Base-by-base conservation (phyloP, 768 basidiomycete species). In the Boletus sensibilis region DNA sequence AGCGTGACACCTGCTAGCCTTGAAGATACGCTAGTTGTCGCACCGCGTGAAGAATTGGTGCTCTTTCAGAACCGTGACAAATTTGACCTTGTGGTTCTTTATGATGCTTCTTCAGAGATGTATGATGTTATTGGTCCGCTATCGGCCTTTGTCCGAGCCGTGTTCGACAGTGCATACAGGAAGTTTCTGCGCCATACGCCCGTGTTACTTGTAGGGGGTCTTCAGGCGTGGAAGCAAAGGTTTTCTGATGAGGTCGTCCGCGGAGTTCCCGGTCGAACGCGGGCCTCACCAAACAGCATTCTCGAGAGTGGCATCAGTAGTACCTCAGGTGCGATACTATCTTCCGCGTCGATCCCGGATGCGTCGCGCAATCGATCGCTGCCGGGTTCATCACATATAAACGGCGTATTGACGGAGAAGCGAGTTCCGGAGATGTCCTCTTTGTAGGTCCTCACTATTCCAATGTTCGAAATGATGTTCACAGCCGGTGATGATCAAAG, bases 21-120 rank as follows among this genome's bases (percentile, higher is more conserved):
- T 11, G 94, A 96, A 71, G 79, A 88, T 56, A 79, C 90, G 0
- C 80, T 97, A 53, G 74, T 82, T 5, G 75, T 91, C 34, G 84
- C 83, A 0, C 92, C 95, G 2, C 76, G 79, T 37, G 68, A 79
- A 38, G 95, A 98, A 72, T 77, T 77, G 43, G 78, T 79, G 2
- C 77, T 90, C n/a, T 98, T 98, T 70, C 70, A 75, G 40, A 89
- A 92, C 57, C 89, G 96, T 39, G 84, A 94, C 65, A 87, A 89
- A 63, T 96, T 91, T 68, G 94, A 97, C 62, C 72, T 95, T 21
- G 85, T 99, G 25, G 90, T 87, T 16, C 75, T 98, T 4, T 94
- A 94, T 70, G 95, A 98, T 70, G 65, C 80, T 48, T 70, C 77
- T 31, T 85, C 90, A 44, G 77, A 81, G 52, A 70, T 76, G 18